Conservation (phyloP, 108 stramenopile genomes). For the Fragilariopsis cylindrus region DNA sequence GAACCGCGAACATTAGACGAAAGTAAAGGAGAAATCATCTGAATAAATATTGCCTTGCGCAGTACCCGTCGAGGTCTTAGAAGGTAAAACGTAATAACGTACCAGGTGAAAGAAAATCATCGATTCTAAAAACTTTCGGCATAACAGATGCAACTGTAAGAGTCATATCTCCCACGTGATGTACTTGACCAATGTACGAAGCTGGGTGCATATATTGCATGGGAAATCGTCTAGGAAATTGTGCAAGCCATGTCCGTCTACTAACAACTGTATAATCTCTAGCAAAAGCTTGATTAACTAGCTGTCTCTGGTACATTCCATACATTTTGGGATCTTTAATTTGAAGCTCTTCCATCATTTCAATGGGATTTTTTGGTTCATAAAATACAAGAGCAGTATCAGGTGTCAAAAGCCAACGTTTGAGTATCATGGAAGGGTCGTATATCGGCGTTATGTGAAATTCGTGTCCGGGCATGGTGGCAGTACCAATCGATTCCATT, state of each 20-base stretch:
- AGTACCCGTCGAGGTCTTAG: no score
- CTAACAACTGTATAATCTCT: constrained; percentile 66
- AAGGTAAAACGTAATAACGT: no score
- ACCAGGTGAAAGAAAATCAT: constrained; percentile 42
- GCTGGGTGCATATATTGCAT: constrained; percentile 66
- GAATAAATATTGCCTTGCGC: no score
- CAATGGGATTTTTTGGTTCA: constrained; percentile 57
- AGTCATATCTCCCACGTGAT: constrained; percentile 36
- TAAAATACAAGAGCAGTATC: constrained; percentile 72
- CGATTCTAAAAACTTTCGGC: constrained; percentile 73
- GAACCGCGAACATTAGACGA: no score
- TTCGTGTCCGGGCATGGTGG: constrained; percentile 74
- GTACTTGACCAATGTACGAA: constrained; percentile 68
- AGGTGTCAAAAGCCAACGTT: constrained; percentile 73
- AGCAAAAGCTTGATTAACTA: constrained; percentile 59
- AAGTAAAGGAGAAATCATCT: no score
- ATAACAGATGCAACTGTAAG: constrained; percentile 60
- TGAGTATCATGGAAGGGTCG: constrained; percentile 52
- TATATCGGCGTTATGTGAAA: constrained; percentile 73
- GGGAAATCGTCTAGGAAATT: constrained; percentile 75
- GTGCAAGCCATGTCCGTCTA: constrained; percentile 61
- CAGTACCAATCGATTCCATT: constrained; percentile 81
- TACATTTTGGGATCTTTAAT: constrained; percentile 19
- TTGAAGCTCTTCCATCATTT: constrained; percentile 27
- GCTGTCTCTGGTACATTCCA: constrained; percentile 59